Base-by-base conservation (phyloP, 768 basidiomycete species). In the Rossbeevera mucosa region DNA sequence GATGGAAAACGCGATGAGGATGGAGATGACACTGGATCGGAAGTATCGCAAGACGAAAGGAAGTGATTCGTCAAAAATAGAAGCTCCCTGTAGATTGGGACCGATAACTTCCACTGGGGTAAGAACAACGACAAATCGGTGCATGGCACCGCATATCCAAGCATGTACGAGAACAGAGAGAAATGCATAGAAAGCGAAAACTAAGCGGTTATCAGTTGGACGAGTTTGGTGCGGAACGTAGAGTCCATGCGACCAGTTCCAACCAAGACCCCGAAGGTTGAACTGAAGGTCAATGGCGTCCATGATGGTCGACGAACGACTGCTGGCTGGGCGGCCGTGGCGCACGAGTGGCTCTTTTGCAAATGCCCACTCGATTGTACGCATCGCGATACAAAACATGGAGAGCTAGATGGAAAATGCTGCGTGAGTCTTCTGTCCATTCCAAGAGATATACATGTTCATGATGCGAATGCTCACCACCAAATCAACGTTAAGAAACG, bases 181-280 rank as follows among this genome's bases (percentile, higher is more conserved):
- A 7, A 73, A 44, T 0, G 77, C 74, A 7, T 65, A 54, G 16
- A 64, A 46, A 3, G 71, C 40, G 59, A 82, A 84, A 13, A 64
- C 55, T 1, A 52, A 16, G 8, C 63, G 71, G 20, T 76, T 72
- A 1, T 61, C 53, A n/a, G n/a, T n/a, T 2, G 74, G 71, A 18
- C 78, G 76, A 9, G 69, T 74, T 55, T 79, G 76, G 5, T 51
- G 64, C 5, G 71, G 64, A 22, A 68, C 30, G 44, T 61, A 48
- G 9, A 62, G 13, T 22, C 59, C 54, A 25, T 65, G 57, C 2
- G 82, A 80, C 78, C 81, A 85, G 40, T 77, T 68, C 84, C 85
- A 86, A 13, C 80, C 82, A 43, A 72, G 60, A 7, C 85, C 85
- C 16, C 85, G 80, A 13, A 80, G 57, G 53, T 76, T 82, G 57